Evolutionary conservation across 371 early-diverging fungal genomes (phyloP).

Genomic region (Racocetra persica): DNA sequence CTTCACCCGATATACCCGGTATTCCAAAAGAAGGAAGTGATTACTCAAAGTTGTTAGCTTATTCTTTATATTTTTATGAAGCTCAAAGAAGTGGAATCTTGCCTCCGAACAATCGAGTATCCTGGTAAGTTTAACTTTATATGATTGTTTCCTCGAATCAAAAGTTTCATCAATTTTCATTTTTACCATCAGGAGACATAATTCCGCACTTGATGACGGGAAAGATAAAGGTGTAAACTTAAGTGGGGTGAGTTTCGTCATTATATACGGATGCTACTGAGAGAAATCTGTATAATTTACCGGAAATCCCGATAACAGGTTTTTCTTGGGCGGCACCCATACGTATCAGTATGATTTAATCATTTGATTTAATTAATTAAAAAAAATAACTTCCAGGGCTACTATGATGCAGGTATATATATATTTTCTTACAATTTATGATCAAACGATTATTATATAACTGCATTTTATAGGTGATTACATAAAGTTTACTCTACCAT

Average conservation of each 20-base stretch:
- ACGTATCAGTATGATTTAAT: neutral
- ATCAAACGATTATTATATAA: constrained; percentile 41
- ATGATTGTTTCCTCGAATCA: too few species aligned
- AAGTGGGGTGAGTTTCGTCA: constrained; percentile 40
- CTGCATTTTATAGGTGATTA: constrained; percentile 59
- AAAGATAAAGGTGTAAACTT: neutral
- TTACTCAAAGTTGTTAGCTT: constrained; percentile 49
- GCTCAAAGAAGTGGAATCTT: constrained; percentile 64
- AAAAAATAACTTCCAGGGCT: constrained; percentile 43
- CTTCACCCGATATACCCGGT: neutral
- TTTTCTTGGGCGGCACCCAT: too few species aligned
- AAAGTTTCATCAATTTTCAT: neutral
- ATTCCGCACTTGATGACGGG: constrained; percentile 62
- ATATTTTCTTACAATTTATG: too few species aligned
- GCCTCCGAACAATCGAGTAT: constrained; percentile 57
- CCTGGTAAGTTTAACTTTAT: constrained; percentile 51
- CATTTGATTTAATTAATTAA: neutral
- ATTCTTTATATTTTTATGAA: constrained; percentile 62
- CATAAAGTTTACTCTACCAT: constrained; percentile 66
- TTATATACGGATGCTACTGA: neutral
- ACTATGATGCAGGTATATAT: constrained; percentile 50
- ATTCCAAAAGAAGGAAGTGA: neutral
- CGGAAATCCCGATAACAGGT: too few species aligned
- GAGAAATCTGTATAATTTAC: too few species aligned
- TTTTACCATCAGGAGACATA: constrained; percentile 53